Conservation (phyloP, 495 filamentous ascomycete species). For the Echria macrotheca region DNA sequence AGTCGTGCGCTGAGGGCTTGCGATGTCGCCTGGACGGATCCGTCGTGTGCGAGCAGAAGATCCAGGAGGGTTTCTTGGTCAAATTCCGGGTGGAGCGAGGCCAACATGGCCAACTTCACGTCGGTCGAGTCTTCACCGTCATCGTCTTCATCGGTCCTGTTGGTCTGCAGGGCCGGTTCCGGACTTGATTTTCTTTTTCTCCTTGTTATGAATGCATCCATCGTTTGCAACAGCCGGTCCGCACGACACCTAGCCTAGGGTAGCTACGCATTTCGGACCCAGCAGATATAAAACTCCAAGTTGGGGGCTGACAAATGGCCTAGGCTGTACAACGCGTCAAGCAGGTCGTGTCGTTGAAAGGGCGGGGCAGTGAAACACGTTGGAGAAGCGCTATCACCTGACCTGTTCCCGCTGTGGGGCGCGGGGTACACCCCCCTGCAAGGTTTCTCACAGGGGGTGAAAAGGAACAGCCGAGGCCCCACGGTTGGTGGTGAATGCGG, state of each 20-base stretch:
- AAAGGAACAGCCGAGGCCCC: slow-evolving; percentile 18
- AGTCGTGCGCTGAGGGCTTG: slow-evolving; percentile 39
- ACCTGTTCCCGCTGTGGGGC: background rate
- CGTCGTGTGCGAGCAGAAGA: slow-evolving; percentile 67
- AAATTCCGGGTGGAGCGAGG: slow-evolving; percentile 63
- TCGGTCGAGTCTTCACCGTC: slow-evolving; percentile 70
- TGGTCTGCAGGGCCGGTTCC: background rate
- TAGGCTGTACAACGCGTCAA: background rate
- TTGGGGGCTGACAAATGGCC: background rate
- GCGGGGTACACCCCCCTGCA: background rate
- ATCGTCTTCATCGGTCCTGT: background rate
- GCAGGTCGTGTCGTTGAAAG: slow-evolving; percentile 4
- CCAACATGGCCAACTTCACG: slow-evolving; percentile 75
- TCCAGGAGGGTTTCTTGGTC: slow-evolving; percentile 68
- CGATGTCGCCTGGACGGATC: slow-evolving; percentile 63
- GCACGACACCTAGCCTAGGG: background rate
- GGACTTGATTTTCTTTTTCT: slow-evolving; percentile 37
- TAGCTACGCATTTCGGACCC: no score
- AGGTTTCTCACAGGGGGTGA: background rate
- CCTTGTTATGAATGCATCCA: slow-evolving; percentile 44
- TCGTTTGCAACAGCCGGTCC: no score
- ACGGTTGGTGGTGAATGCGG: no score
- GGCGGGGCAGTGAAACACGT: slow-evolving; percentile 2
- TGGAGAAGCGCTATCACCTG: slow-evolving; percentile 5
- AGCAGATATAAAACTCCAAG: no score